Conservation (phyloP, 2,329 filamentous ascomycete genomes). For the Elsinoe australis region DNA sequence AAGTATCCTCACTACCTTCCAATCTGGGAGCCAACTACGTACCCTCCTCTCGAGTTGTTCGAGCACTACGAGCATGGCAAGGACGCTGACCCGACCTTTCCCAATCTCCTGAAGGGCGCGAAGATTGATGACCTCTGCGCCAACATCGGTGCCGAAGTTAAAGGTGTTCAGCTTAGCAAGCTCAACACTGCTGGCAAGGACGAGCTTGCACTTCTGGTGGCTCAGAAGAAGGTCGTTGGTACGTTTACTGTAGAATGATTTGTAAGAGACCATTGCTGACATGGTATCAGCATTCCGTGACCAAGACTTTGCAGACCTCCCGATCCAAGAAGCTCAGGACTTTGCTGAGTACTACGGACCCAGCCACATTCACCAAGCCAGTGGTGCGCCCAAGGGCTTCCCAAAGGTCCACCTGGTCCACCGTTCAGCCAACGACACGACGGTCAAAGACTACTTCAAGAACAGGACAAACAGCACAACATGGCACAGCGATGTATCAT, state of each 20-base stretch:
- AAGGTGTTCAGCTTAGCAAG: slow-evolving; percentile 62
- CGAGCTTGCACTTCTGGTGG: slow-evolving; percentile 66
- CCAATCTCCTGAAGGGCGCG: slow-evolving; percentile 54
- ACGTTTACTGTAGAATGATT: slow-evolving; percentile 22
- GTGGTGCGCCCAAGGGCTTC: slow-evolving; percentile 63
- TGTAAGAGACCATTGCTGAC: not conserved
- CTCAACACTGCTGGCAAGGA: slow-evolving; percentile 63
- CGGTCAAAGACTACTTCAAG: slow-evolving; percentile 54
- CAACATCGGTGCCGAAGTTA: slow-evolving; percentile 64
- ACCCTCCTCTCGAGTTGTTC: slow-evolving; percentile 60
- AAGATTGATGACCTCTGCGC: slow-evolving; percentile 58
- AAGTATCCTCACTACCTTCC: slow-evolving; percentile 61
- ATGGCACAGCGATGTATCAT: slow-evolving; percentile 85
- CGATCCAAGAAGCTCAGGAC: slow-evolving; percentile 61
- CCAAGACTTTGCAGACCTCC: slow-evolving; percentile 59
- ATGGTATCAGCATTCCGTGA: slow-evolving; percentile 55
- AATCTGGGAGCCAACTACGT: slow-evolving; percentile 36
- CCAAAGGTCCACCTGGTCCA: slow-evolving; percentile 75
- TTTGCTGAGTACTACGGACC: slow-evolving; percentile 70
- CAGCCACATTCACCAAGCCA: slow-evolving; percentile 74
- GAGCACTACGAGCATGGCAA: slow-evolving; percentile 68
- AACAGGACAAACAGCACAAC: slow-evolving; percentile 71
- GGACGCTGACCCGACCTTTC: slow-evolving; percentile 61
- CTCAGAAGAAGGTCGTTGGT: slow-evolving; percentile 68
- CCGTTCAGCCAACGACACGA: slow-evolving; percentile 58